phyloP scores from a whole-genome alignment of 2,329 filamentous ascomycete genomes.

The Cercospora sp. region DNA sequence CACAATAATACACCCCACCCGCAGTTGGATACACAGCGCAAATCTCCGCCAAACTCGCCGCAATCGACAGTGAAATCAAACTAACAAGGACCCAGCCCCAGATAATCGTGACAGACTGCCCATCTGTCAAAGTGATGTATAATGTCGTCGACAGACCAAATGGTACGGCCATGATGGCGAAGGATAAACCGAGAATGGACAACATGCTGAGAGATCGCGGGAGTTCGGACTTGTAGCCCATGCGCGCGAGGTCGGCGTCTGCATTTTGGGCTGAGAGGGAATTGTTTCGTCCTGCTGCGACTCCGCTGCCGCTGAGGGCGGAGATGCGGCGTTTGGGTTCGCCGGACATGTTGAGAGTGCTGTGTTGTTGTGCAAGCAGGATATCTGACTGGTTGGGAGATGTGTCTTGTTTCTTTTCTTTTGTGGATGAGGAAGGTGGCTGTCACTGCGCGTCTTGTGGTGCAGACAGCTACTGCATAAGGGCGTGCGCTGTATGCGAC shows the following conservation, averaged over 20 bases:
- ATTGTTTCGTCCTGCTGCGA: slow-evolving; percentile 5
- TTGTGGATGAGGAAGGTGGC: neutral
- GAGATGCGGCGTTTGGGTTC: slow-evolving; percentile 23
- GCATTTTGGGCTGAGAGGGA: slow-evolving; percentile 46
- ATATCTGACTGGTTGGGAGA: neutral
- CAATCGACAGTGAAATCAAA: slow-evolving; percentile 63
- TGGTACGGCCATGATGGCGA: slow-evolving; percentile 73
- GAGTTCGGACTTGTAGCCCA: slow-evolving; percentile 69
- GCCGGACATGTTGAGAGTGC: slow-evolving; percentile 12
- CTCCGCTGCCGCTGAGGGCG: neutral
- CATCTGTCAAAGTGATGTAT: slow-evolving; percentile 67
- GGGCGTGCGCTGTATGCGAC: neutral
- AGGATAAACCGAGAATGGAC: slow-evolving; percentile 67
- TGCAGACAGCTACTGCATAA: neutral
- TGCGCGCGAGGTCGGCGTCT: slow-evolving; percentile 61
- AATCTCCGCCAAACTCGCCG: slow-evolving; percentile 67
- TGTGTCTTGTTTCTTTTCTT: neutral
- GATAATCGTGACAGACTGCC: slow-evolving; percentile 67
- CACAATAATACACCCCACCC: slow-evolving; percentile 66
- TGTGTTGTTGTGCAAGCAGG: neutral
- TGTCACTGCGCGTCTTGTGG: neutral
- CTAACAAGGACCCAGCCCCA: slow-evolving; percentile 70
- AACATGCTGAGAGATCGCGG: slow-evolving; percentile 68
- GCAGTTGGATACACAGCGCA: slow-evolving; percentile 68
- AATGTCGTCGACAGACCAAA: slow-evolving; percentile 69